Evolutionary conservation across 164 flowering plant genomes (phyloP), one percentile per base, ranked within the genome.

Genomic region (Annona squamosa): DNA sequence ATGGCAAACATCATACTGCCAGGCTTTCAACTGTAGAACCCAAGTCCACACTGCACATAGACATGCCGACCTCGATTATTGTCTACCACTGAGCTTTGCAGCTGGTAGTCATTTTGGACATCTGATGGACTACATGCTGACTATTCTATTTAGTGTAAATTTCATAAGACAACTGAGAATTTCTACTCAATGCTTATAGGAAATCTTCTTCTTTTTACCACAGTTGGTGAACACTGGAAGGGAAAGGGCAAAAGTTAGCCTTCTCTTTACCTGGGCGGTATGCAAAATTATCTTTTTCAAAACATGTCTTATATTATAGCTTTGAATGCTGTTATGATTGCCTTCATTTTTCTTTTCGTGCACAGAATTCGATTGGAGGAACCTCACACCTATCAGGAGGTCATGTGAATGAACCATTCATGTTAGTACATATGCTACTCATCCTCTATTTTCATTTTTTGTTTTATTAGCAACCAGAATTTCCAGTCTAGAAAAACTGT

Each of bases 191-290:
- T 52, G 59, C 59, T 52, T 9, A 52, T 52, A 9, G 59, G 59
- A 10, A 52, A 10, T 16, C 13, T 52, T 9, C 59, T 52, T 7
- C 9, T 52, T 72, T 75, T 42, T 9, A n/a, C 68, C 84, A 82
- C 76, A 93, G 98, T 83, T 93, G 81, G 97, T 91, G 57, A 94
- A 94, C 82, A 90, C 91, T 37, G 99, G 99, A 72, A 91, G 76
- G 83, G 97, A 90, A 79, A 85, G 91, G 78, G 97, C 95, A 70
- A 91, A 90, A 87, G 97, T 89, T 74, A 92, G 97, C 81, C 91
- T 94, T 81, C 90, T 88, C 12, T 89, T 92, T 67, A 92, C 99
- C 5, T 94, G 99, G 99, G 97, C 99, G 77, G 99, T 94, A 83
- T 83, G 90, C 65, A 48, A 46, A 79, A 45, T n/a, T 45, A 37